Conservation (phyloP, 257 asterid genomes). For the Solanum sitiens region DNA sequence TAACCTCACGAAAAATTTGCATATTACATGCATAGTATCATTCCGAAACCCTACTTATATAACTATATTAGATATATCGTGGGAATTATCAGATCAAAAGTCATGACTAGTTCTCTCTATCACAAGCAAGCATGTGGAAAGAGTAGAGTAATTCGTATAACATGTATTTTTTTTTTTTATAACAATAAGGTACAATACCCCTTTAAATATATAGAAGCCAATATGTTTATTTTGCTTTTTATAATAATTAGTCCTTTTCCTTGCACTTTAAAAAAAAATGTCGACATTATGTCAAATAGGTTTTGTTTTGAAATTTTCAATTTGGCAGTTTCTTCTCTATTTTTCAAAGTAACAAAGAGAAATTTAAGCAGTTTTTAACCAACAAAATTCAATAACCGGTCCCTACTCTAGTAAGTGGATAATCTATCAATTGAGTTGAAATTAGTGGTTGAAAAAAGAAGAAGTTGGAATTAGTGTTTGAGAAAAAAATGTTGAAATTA, state of each 20-base stretch:
- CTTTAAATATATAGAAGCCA: neutral
- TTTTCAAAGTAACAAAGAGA: neutral
- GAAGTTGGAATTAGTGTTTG: neutral
- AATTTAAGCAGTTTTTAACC: neutral
- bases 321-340: neutral
- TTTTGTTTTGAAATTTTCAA: neutral
- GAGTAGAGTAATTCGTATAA: neutral
- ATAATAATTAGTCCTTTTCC: neutral
- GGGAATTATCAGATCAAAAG: neutral
- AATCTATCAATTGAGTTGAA: neutral
- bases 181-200: neutral
- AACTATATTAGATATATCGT: too few species aligned
- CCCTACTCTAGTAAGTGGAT: neutral
- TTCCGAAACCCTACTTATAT: too few species aligned
- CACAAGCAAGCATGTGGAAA: neutral
- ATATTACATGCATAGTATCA: too few species aligned
- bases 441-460: neutral
- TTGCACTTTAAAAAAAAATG: neutral
- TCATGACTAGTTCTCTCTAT: too few species aligned
- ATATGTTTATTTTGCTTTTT: neutral
- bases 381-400: neutral
- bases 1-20: neutral
- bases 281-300: conserved; percentile 1
- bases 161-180: neutral
- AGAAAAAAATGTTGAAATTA: neutral